Conservation (phyloP, 345 rosid species). For the Citrus sp. region DNA sequence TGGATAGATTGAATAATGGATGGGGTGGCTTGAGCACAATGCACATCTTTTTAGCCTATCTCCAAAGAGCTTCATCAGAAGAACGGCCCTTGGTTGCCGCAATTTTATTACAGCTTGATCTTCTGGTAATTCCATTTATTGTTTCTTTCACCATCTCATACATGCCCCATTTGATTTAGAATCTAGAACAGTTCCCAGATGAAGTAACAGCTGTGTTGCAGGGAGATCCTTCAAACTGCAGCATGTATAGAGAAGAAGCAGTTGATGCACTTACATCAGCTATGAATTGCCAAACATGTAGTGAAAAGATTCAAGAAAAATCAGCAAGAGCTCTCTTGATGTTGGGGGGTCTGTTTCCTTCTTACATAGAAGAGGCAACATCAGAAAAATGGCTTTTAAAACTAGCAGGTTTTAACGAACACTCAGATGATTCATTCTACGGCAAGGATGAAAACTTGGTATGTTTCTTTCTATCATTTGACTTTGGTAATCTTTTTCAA, state of each 20-base stretch:
- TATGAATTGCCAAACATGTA: conserved; percentile 32
- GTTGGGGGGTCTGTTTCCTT: conserved; percentile 45
- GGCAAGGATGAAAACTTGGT: conserved; percentile 30
- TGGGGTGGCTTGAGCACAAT: conserved; percentile 48
- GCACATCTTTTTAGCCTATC: conserved; percentile 49
- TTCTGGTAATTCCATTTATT: conserved; percentile 39
- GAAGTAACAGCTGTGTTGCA: conserved; percentile 38
- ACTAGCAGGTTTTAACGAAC: conserved; percentile 29
- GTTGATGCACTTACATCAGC: conserved; percentile 42
- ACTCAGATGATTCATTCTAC: conserved; percentile 17
- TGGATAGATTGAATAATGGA: conserved; percentile 35
- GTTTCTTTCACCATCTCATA: neutral
- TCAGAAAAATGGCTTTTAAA: conserved; percentile 43
- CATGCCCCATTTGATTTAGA: neutral
- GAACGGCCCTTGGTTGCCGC: conserved; percentile 54
- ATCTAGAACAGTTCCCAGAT: conserved; percentile 17
- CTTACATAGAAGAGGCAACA: conserved; percentile 25
- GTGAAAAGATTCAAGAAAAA: conserved; percentile 47
- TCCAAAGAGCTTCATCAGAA: conserved; percentile 42
- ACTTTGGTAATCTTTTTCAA: too few species aligned
- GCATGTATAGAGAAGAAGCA: conserved; percentile 62
- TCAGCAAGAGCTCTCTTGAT: conserved; percentile 49
- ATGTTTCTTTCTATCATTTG: conserved; percentile 2
- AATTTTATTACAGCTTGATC: conserved; percentile 57
- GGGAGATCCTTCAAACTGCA: conserved; percentile 49